These are phyloP conservation scores for Sutorius australiensis DNA, from an alignment of 768 basidiomycete species.

Conservation along the genomic window DNA sequence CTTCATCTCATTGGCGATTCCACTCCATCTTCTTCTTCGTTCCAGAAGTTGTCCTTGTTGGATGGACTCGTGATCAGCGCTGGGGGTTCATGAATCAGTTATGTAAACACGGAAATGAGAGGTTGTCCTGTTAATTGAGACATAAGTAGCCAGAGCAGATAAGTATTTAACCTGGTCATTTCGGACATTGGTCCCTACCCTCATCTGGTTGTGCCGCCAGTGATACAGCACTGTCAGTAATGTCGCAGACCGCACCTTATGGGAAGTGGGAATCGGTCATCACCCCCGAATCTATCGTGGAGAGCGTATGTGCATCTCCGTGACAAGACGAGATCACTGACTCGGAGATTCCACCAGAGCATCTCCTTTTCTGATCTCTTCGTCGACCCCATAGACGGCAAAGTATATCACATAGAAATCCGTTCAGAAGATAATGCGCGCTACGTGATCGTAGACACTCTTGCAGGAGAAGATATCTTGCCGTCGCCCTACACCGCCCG, in stretches of 20 bases:
- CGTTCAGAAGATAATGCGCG: conserved; percentile 57
- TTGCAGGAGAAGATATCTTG: conserved; percentile 46
- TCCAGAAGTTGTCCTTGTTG: background rate
- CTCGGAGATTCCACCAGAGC: conserved; percentile 20
- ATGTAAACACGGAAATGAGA: background rate
- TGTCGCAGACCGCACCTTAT: conserved; percentile 43
- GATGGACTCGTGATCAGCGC: background rate
- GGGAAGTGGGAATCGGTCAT: conserved; percentile 63
- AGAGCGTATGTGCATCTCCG: conserved; percentile 35
- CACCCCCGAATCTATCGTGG: conserved; percentile 47
- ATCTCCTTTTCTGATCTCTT: conserved; percentile 40
- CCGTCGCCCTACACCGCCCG: conserved; percentile 53
- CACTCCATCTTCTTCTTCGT: background rate
- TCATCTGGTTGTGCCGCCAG: background rate
- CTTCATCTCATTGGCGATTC: too few species aligned
- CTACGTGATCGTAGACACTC: conserved; percentile 52
- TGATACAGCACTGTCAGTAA: conserved; percentile 9
- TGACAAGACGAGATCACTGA: conserved; percentile 1
- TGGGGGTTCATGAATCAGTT: background rate
- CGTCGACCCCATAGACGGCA: conserved; percentile 47
- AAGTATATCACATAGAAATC: conserved; percentile 54
- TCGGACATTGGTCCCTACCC: background rate
- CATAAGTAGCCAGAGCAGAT: background rate
- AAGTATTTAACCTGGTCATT: background rate
- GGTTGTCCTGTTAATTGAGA: background rate